Evolutionary conservation across 1,284 basidiomycete genomes (phyloP), one percentile per base, ranked within the genome.

Genomic region (Agaricales sp.): DNA sequence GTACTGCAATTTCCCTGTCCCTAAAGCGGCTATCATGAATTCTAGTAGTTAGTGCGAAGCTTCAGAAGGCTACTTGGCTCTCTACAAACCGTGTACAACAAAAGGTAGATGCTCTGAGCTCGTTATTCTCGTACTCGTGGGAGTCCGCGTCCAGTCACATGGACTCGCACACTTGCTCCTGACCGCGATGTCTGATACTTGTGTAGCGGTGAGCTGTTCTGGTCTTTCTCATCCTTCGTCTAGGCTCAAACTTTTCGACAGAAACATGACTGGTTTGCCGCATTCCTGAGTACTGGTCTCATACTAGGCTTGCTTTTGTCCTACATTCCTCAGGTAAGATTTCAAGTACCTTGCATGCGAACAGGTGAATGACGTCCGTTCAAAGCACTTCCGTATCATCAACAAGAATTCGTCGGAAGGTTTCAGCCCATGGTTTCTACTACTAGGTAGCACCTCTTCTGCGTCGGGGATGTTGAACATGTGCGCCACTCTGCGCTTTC

Each of bases 361-460:
- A 11, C 47, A 46, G 41, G 43, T 45, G 35, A 48, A 46, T 39
- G 47, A 43, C 41, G 23, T 37, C 41, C 12, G 16, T 38, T 55
- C 53, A 4, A 56, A 89, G 80, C 87, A 87, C 58, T 68, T 76
- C 48, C 74, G 87, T 25, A 92, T 94, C 53, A 81, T 92, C 58
- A 66, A 67, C 48, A 75, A 82, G 43, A 75, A 79, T 38, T 87
- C 91, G 0, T 93, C 90, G 0, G 82, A 93, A 56, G 93, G 93
- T 0, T 81, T 96, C 54, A 92, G 88, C 52, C 91, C 92, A 48
- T 89, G 89, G 82, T 99, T 91, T 63, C 69, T 98, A n/a, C 73
- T 98, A 2, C 76, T 98, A 0, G 96, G 96, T 8, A 87, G 88
- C 51, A 95, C 91, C 1, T 87, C 86, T 8, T 78, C 80, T 13